These are phyloP conservation scores for Hypsizygus marmoreus DNA, from an alignment of 768 basidiomycete genomes.

Conservation along the genomic window DNA sequence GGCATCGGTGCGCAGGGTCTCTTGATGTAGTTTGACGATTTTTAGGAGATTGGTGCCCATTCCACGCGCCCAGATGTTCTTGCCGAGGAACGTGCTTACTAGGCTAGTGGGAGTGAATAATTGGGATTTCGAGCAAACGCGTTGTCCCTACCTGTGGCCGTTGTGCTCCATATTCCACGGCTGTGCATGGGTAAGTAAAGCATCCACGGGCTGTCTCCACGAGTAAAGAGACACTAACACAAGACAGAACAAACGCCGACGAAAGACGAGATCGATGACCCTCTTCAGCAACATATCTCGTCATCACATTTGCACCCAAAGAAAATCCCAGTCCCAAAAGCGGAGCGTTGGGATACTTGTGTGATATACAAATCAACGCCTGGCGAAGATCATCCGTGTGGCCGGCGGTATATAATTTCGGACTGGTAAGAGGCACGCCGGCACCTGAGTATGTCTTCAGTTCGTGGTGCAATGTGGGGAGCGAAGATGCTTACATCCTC, in stretches of 20 bases:
- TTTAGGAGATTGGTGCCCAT: conserved; percentile 62
- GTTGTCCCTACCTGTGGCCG: conserved; percentile 34
- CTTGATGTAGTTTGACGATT: conserved; percentile 42
- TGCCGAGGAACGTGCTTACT: conserved; percentile 42
- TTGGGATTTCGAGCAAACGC: background rate
- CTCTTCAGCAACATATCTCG: conserved; percentile 76
- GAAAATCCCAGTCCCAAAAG: conserved; percentile 80
- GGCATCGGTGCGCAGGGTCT: conserved; percentile 40
- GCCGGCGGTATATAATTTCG: conserved; percentile 72
- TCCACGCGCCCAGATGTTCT: conserved; percentile 54
- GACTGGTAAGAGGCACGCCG: conserved; percentile 66
- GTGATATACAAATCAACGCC: conserved; percentile 64
- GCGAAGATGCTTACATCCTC: conserved; percentile 58
- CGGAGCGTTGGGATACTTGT: conserved; percentile 64
- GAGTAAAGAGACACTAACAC: conserved; percentile 44
- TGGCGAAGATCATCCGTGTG: conserved; percentile 76
- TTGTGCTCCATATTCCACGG: conserved; percentile 38
- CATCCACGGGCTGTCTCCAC: conserved; percentile 2
- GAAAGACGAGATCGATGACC: conserved; percentile 53
- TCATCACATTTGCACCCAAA: conserved; percentile 78
- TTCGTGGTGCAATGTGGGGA: background rate
- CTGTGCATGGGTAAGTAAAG: conserved; percentile 13
- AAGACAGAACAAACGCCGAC: conserved; percentile 57
- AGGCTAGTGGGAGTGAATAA: conserved; percentile 35
- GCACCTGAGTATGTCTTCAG: conserved; percentile 48